These are phyloP conservation scores for Cucurbita moschata DNA, from an alignment of 306 rosid genomes.

Conservation along the genomic window DNA sequence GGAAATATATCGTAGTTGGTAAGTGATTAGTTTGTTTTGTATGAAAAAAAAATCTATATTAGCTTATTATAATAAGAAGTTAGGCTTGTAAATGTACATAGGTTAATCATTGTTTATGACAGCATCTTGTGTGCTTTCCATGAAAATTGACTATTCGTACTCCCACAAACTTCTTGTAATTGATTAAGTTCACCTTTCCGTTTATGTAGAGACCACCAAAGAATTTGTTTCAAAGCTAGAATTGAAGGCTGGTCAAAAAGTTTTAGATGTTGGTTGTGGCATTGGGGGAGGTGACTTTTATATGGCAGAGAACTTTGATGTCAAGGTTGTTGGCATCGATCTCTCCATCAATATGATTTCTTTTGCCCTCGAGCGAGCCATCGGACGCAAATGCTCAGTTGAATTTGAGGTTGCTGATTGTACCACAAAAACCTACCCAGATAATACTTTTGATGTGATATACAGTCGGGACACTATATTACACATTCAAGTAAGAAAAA, in stretches of 20 bases:
- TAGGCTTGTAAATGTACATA: neutral
- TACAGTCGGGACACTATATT: conserved; percentile 80
- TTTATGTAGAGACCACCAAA: conserved; percentile 69
- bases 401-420: conserved; percentile 95
- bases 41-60: neutral
- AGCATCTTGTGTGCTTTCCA: neutral
- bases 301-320: conserved; percentile 75
- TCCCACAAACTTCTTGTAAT: neutral
- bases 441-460: conserved; percentile 61
- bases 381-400: conserved; percentile 56
- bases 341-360: conserved; percentile 92
- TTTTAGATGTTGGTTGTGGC: conserved; percentile 95
- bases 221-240: conserved; percentile 62
- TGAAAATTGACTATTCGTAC: neutral
- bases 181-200: neutral
- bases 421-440: conserved; percentile 65
- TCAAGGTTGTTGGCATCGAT: conserved; percentile 81
- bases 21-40: neutral
- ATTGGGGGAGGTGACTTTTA: conserved; percentile 94
- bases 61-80: neutral
- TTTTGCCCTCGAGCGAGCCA: conserved; percentile 77
- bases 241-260: conserved; percentile 71
- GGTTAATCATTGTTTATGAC: neutral
- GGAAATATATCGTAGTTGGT: neutral
- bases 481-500: conserved; percentile 60